Evolutionary conservation across 31 red algal species (phyloP), one percentile per base, ranked within the genome.

Genomic region (Bonnemaisonia californica): DNA sequence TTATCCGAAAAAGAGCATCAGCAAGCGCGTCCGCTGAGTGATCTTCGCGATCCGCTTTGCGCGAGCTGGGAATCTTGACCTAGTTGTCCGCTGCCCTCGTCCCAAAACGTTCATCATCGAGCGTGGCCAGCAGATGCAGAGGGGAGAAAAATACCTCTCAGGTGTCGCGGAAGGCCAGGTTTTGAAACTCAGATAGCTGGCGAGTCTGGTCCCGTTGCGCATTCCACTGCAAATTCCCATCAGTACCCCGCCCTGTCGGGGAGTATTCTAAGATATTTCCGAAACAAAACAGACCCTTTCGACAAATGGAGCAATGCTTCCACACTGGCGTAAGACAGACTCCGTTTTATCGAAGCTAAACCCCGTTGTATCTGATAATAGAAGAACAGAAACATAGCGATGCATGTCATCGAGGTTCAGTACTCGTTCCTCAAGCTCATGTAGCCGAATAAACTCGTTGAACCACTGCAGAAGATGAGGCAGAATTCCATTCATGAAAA

Each of bases 71-170:
- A 4, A 9, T 69, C 64, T 69, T 69, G 9, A 69, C 64, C 24
- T 69, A 34, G 24, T 69, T 69, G 64, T 69, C 64, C 24, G 64
- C 64, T 33, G 64, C 64, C 64, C 64, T 69, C 39, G 64, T 69
- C 5, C 1, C 64, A 31, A 69, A 69, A 9, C 32, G 64, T 11
- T 69, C 0, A 33, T 69, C 64, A 32, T 69, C 64, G 19, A 69
- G 24, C 4, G 12, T 69, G 0, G 64, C 64, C 19, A 69, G 24
- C 33, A 0, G 64, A 33, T 69, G 33, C 8, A 69, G 64, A n/a
- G 33, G 64, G 24, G 33, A 38, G 22, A 32, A 1, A 69, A 61
- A 61, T 34, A 69, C 27, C 64, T 69, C 39, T 33, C 24, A 5
- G n/a, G 64, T 69, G n/a, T 69, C 19, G 24, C 64, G 64, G 0